Conservation (phyloP, 1,139 yeast genomes). For the Candida tunisiensis region DNA sequence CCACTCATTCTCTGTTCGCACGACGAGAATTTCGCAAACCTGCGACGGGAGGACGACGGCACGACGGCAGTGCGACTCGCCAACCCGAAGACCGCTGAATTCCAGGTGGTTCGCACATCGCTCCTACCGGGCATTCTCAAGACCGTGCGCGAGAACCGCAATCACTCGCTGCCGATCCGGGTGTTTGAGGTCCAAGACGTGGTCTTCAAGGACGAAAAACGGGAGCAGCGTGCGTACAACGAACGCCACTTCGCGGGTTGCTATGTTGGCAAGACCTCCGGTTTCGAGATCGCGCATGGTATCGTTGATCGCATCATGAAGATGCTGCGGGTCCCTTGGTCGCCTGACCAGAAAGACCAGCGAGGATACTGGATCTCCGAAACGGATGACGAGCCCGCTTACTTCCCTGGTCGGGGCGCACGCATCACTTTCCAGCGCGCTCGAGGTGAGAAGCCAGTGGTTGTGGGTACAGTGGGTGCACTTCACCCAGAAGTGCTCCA, state of each 20-base stretch:
- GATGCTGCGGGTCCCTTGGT: constrained; percentile 82
- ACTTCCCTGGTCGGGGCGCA: constrained; percentile 97
- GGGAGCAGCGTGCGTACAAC: constrained; percentile 84
- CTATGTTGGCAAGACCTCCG: constrained; percentile 87
- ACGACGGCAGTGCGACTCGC: constrained; percentile 74
- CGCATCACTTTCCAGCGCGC: constrained; percentile 54
- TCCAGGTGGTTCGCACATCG: constrained; percentile 94
- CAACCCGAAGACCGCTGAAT: constrained; percentile 92
- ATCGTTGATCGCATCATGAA: constrained; percentile 90
- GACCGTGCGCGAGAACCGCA: constrained; percentile 90
- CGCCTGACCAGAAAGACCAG: constrained; percentile 23
- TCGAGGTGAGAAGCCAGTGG: constrained; percentile 20
- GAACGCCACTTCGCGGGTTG: constrained; percentile 93
- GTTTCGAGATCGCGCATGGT: constrained; percentile 92
- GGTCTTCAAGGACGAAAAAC: constrained; percentile 60
- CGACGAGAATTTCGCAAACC: constrained; percentile 85
- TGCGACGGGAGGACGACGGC: constrained; percentile 61
- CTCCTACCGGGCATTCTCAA: constrained; percentile 88
- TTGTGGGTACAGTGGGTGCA: constrained; percentile 79
- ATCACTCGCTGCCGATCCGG: constrained; percentile 85
- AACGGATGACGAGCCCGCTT: constrained; percentile 44
- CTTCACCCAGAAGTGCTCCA: constrained; percentile 89
- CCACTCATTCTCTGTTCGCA: constrained; percentile 93
- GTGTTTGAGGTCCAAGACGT: constrained; percentile 95
- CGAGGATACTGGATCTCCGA: constrained; percentile 45